Evolutionary conservation across 768 basidiomycete species (phyloP), one percentile per base, ranked within the genome.

Genomic region (Phallus indusiatus): DNA sequence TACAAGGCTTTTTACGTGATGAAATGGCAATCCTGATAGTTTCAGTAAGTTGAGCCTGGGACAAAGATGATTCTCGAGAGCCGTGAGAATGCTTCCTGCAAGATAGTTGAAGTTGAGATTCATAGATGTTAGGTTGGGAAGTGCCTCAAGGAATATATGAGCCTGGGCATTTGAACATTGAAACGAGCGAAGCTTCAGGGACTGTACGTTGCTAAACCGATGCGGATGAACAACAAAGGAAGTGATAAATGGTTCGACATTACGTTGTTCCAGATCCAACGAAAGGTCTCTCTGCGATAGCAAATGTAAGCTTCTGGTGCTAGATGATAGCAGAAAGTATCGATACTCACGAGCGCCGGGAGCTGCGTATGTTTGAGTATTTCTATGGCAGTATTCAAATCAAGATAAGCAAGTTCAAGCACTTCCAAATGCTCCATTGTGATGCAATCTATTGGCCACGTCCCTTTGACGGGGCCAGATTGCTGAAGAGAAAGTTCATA

Each of bases 21-120:
- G 33, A 28, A 33, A 11, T 22, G 2, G 18, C 8, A 56, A n/a
- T 56, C 55, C 55, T 24, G 55, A 56, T 4, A 56, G 47, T 28
- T 47, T 56, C 10, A 56, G 47, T 14, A 46, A 48, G 17, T 56
- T 28, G n/a, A 56, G 34, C 14, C 22, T 56, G 42, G 55, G 37
- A 49, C 55, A 56, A 11, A 56, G n/a, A 11, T 28, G 21, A 28
- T 17, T 2, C 11, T 14, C 20, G 28, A 56, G 55, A 22, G 37
- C 17, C 18, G 17, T 5, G 14, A 18, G 16, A 48, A 56, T 24
- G 24, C 47, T 35, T 10, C 2, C 6, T 1, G 42, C 18, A 49
- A 56, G 55, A 56, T 22, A 56, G 18, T 56, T 18, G 20, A 56
- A 56, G 33, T 56, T 48, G 4, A 56, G 34, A 24, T n/a, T 48